Conservation (phyloP, 2,329 filamentous ascomycete genomes). For the Coleophoma eucalyptorum region DNA sequence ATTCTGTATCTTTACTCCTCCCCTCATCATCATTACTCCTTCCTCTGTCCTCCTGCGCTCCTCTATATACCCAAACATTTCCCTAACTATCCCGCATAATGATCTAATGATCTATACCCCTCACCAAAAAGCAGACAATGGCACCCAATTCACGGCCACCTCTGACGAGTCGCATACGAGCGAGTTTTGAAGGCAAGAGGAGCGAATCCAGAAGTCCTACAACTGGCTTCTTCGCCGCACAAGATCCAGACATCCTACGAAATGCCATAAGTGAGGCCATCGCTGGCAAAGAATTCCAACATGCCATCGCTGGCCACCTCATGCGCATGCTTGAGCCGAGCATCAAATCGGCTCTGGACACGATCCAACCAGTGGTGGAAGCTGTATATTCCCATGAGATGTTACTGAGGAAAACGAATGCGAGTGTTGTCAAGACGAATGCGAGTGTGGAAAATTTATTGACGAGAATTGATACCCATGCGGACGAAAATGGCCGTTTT, state of each 20-base stretch:
- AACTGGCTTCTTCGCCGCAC: constrained; percentile 7
- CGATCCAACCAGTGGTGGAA: constrained; percentile 27
- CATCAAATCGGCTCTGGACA: constrained; percentile 26
- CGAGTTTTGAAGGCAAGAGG: constrained; percentile 23
- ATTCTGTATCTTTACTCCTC: too few relatives aligned
- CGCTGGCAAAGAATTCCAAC: constrained; percentile 23
- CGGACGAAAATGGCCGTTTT: constrained; percentile 4
- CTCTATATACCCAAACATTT: too few relatives aligned
- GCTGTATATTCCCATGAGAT: constrained; percentile 27
- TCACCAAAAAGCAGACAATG: constrained; percentile 7
- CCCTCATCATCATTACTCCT: too few relatives aligned
- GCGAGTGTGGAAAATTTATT: constrained; percentile 25
- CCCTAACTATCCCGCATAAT: neutral
- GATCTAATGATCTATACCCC: neutral
- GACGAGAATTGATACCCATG: constrained; percentile 15
- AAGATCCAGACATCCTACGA: constrained; percentile 21
- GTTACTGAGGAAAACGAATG: constrained; percentile 24
- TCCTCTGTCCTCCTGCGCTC: too few relatives aligned
- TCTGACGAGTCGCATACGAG: constrained; percentile 23
- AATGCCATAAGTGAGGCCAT: constrained; percentile 23
- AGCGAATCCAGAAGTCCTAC: constrained; percentile 10
- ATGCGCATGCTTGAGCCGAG: constrained; percentile 24
- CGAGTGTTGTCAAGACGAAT: constrained; percentile 19
- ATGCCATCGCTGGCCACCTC: constrained; percentile 24
- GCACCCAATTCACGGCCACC: constrained; percentile 23